A percentile compares a stretch with the other conserved stretches of the same genome.
Evolutionary conservation across 2,329 filamentous ascomycete genomes (phyloP).

Genomic region (Pestalotiopsis sp.): DNA sequence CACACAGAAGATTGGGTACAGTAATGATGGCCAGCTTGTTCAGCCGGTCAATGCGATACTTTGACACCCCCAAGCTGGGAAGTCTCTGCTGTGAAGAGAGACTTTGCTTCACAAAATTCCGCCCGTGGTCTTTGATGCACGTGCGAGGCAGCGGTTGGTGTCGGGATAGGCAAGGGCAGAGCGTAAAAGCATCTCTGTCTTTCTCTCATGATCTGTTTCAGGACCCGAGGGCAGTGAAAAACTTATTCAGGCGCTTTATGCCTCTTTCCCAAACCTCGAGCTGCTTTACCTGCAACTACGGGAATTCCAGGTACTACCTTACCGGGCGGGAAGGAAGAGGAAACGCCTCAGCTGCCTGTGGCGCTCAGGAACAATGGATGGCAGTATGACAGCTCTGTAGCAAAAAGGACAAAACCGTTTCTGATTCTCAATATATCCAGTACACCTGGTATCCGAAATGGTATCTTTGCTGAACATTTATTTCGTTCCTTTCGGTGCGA

Average conservation of each 20-base stretch:
- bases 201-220: background rate
- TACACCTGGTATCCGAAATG: background rate
- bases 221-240: background rate
- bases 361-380: too few relatives aligned
- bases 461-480: background rate
- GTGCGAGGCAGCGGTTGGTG: background rate
- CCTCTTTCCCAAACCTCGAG: background rate
- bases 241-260: background rate
- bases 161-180: background rate
- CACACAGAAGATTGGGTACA: background rate
- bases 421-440: background rate
- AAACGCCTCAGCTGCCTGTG: too few relatives aligned
- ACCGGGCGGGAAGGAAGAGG: background rate
- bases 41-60: slow-evolving; percentile 6
- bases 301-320: too few relatives aligned
- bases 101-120: background rate
- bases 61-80: background rate
- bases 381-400: too few relatives aligned
- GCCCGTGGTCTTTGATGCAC: background rate
- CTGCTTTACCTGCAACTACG: too few relatives aligned
- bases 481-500: background rate
- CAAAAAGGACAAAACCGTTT: too few relatives aligned
- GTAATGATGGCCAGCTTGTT: background rate
- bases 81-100: background rate
- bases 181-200: background rate